Evolutionary conservation across 2,329 filamentous ascomycete species (phyloP), one percentile per base, ranked within the genome.

Genomic region (Tympanopsis confertula): DNA sequence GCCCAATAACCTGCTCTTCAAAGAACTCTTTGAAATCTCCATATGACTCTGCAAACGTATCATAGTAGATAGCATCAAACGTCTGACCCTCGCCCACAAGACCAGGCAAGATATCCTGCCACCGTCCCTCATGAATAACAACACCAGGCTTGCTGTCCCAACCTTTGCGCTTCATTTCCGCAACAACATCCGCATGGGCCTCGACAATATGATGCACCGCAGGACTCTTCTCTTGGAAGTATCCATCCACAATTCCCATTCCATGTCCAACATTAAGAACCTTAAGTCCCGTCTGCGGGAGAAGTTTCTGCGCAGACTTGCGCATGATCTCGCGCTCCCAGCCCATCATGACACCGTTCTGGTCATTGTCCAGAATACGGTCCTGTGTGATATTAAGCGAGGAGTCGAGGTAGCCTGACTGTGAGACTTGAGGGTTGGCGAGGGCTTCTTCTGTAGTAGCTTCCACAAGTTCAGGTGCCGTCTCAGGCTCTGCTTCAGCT

Each of bases 281-380:
- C 4, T 63, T 54, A 5, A 66, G 54, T 4, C 58, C 59, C 19
- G 54, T 42, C 22, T 49, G 46, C 5, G 56, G 54, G 5, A 57
- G 48, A 13, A 69, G 49, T 13, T 60, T 48, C 39, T 66, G 59
- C 12, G 63, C 63, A 18, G 62, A 62, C 13, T 51, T 53, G 30
- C 55, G 53, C 65, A 69, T 69, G 37, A 69, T 59, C 3, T 61
- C 58, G 0, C 60, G 61, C 45, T 70, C 66, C 66, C 66, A 70
- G 42, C 63, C 56, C 66, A 69, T 68, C 66, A 69, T 70, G 19
- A 69, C 65, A 13, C 63, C 66, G 40, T 70, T 69, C 29, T 59
- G 59, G 42, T 65, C 59, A 1, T 53, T 58, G 46, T 70, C 66
- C 3, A 62, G 47, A n/a, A 69, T 50, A 32, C 61, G 57, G 39